phyloP scores from a whole-genome alignment of 1,284 basidiomycete genomes.

The Grifola frondosa region DNA sequence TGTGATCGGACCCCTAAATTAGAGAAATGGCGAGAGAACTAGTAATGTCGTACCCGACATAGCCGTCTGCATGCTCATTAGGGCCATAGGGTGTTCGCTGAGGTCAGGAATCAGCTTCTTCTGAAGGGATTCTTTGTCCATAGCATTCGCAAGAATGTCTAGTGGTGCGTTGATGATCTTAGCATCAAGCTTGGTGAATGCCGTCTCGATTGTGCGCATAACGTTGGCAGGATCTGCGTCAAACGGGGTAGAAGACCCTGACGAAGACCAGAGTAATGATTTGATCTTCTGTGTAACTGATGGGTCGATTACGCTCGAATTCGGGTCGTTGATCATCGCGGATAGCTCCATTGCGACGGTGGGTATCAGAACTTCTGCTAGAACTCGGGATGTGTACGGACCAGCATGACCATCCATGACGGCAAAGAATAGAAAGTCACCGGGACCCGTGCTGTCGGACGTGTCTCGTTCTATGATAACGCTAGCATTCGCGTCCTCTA shows the following conservation, averaged over 20 bases:
- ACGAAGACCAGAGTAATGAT: slow-evolving; percentile 42
- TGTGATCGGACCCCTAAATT: slow-evolving; percentile 20
- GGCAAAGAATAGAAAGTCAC: slow-evolving; percentile 81
- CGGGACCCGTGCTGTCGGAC: slow-evolving; percentile 52
- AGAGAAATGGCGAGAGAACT: background rate
- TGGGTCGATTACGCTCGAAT: slow-evolving; percentile 24
- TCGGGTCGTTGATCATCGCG: slow-evolving; percentile 43
- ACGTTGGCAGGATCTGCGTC: slow-evolving; percentile 65
- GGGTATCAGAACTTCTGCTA: slow-evolving; percentile 85
- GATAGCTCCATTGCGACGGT: slow-evolving; percentile 82
- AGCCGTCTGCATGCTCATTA: slow-evolving; percentile 77
- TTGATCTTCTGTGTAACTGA: slow-evolving; percentile 41
- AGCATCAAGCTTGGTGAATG: slow-evolving; percentile 77
- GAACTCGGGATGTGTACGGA: slow-evolving; percentile 78
- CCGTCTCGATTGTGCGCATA: slow-evolving; percentile 71
- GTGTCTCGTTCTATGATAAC: slow-evolving; percentile 68
- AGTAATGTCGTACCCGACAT: slow-evolving; percentile 52
- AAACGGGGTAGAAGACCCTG: slow-evolving; percentile 29
- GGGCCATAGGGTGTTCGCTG: slow-evolving; percentile 66
- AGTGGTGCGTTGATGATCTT: slow-evolving; percentile 81
- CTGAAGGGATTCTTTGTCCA: slow-evolving; percentile 46
- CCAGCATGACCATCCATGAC: slow-evolving; percentile 96
- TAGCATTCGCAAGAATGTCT: slow-evolving; percentile 61
- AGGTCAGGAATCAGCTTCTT: slow-evolving; percentile 64
- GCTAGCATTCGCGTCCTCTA: slow-evolving; percentile 84